phyloP scores from a whole-genome alignment of 257 asterid genomes.

The Lantana camara region DNA sequence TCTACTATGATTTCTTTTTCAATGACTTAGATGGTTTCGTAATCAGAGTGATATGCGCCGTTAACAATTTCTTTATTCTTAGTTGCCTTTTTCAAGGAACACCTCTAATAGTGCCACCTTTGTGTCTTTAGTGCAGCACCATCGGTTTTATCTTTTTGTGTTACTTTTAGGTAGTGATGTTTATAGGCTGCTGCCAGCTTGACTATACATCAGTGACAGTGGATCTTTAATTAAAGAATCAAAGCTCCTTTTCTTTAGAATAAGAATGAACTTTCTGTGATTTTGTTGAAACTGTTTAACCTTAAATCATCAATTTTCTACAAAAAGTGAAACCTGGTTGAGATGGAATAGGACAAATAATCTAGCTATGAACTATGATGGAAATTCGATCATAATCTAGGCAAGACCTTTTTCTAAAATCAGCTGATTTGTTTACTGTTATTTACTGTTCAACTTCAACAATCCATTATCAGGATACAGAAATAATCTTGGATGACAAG shows the following conservation, averaged over 20 bases:
- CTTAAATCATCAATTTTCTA: not conserved
- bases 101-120: not conserved
- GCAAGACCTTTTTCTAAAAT: no score
- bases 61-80: not conserved
- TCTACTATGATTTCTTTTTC: not conserved
- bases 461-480: not conserved
- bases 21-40: no score
- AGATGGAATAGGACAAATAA: not conserved
- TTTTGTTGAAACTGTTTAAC: not conserved
- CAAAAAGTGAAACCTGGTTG: not conserved
- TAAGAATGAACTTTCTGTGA: not conserved
- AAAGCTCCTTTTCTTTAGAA: not conserved
- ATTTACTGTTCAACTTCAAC: not conserved
- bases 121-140: conserved; percentile 19
- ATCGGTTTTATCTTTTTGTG: conserved; percentile 5
- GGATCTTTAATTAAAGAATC: conserved; percentile 3
- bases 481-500: not conserved
- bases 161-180: not conserved
- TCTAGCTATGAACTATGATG: not conserved
- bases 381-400: not conserved
- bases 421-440: not conserved
- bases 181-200: not conserved
- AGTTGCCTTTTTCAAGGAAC: not conserved
- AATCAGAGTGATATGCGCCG: no score
- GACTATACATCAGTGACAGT: conserved; percentile 4